A percentile compares a stretch with the other conserved stretches of the same genome.
These are phyloP conservation scores for Dysphania ambrosioides DNA, from an alignment of 148 eudicot species.

Conservation along the genomic window DNA sequence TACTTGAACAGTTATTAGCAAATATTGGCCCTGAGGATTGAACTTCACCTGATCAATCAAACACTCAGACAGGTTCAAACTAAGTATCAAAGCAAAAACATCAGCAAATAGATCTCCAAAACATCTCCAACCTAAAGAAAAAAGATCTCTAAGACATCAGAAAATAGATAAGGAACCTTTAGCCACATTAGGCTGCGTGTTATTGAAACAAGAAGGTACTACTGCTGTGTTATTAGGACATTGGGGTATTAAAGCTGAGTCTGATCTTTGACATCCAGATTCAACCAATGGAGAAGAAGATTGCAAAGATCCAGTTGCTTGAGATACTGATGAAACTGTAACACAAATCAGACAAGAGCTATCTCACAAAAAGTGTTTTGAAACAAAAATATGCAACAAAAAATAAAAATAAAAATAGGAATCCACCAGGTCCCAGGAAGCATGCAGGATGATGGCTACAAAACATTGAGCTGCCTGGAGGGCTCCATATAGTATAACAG, in stretches of 20 bases:
- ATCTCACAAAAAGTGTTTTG: neutral
- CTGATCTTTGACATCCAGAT: slow-evolving; percentile 40
- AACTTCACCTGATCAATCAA: slow-evolving; percentile 41
- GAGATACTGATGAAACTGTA: slow-evolving; percentile 46
- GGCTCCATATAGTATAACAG: neutral
- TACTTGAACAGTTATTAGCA: slow-evolving; percentile 56
- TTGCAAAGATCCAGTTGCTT: slow-evolving; percentile 38
- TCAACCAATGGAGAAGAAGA: slow-evolving; percentile 40
- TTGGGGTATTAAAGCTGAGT: slow-evolving; percentile 36
- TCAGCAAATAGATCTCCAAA: slow-evolving; percentile 7
- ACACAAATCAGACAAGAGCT: slow-evolving; percentile 17
- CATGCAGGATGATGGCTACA: neutral
- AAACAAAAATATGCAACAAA: slow-evolving; percentile 7
- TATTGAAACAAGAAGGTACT: slow-evolving; percentile 45
- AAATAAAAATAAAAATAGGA: neutral
- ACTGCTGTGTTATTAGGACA: slow-evolving; percentile 38
- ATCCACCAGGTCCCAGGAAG: neutral
- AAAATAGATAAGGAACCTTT: slow-evolving; percentile 41
- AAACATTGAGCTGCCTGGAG: neutral
- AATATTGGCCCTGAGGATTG: slow-evolving; percentile 35
- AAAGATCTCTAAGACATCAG: neutral
- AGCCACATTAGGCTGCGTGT: slow-evolving; percentile 38
- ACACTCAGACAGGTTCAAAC: neutral
- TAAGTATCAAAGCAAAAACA: neutral
- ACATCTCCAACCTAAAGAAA: neutral